Conservation (phyloP, 805 yeast genomes). For the Starmerella vitae region DNA sequence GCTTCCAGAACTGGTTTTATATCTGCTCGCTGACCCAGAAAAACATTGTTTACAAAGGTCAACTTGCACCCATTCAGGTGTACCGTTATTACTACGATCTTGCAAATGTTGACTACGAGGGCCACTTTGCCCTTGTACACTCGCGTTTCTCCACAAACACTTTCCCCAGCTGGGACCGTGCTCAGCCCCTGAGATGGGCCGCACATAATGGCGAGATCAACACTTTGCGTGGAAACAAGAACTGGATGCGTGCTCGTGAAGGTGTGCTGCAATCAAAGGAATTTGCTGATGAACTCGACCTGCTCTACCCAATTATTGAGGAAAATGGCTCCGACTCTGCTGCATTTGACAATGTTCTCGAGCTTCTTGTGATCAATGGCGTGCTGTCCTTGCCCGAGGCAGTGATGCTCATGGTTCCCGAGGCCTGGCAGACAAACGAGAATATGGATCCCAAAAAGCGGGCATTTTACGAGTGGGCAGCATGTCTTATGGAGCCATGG, state of each 20-base stretch:
- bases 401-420: constrained; percentile 92
- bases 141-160: constrained; percentile 96
- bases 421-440: constrained; percentile 87
- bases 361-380: constrained; percentile 81
- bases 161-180: constrained; percentile 99
- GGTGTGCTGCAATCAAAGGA: constrained; percentile 83
- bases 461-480: constrained; percentile 98
- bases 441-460: constrained; percentile 80
- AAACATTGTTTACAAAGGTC: constrained; percentile 94
- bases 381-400: constrained; percentile 90
- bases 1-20: constrained; percentile 94
- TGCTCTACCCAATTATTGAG: constrained; percentile 86
- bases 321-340: constrained; percentile 99
- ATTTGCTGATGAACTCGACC: constrained; percentile 84
- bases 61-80: constrained; percentile 91
- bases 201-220: constrained; percentile 99
- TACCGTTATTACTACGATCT: constrained; percentile 89
- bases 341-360: constrained; percentile 91
- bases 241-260: constrained; percentile 98
- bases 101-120: constrained; percentile 80
- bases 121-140: constrained; percentile 91
- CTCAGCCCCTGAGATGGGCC: constrained; percentile 93
- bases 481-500: constrained; percentile 99
- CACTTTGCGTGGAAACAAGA: constrained; percentile 92
- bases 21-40: constrained; percentile 81